phyloP scores from a whole-genome alignment of 371 early-diverging fungal species.

The Gilbertella persicaria region DNA sequence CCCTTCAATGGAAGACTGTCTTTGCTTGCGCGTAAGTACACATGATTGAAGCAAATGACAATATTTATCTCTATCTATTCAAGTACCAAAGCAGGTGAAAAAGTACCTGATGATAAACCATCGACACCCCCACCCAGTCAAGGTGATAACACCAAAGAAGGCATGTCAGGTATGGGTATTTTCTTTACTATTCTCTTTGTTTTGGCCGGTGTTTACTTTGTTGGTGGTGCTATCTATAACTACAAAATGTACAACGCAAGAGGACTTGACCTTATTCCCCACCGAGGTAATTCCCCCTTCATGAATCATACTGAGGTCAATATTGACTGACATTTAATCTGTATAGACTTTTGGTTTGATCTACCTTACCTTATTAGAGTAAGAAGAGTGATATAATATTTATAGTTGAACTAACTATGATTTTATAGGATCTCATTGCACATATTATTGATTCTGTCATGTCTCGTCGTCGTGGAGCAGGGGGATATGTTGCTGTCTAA shows the following conservation, averaged over 20 bases:
- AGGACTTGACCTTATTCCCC: constrained; percentile 62
- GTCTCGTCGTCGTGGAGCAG: constrained; percentile 49
- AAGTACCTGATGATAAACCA: constrained; percentile 22
- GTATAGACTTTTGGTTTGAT: constrained; percentile 51
- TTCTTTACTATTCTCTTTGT: constrained; percentile 57
- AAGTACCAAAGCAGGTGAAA: constrained; percentile 29
- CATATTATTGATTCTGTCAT: constrained; percentile 45
- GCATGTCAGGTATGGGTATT: constrained; percentile 49
- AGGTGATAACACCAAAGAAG: constrained; percentile 22
- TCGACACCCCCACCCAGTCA: constrained; percentile 5
- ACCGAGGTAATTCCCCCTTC: constrained; percentile 46
- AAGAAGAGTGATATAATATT: not conserved
- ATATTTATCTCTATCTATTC: not conserved
- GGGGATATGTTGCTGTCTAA: constrained; percentile 53
- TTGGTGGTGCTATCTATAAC: constrained; percentile 64
- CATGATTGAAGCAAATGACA: not conserved
- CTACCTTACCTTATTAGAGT: constrained; percentile 51
- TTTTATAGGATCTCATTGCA: constrained; percentile 42
- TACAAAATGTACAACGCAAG: constrained; percentile 59
- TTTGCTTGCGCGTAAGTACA: constrained; percentile 47
- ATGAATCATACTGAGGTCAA: not conserved
- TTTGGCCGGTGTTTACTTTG: constrained; percentile 49
- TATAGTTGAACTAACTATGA: not conserved
- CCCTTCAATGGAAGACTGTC: constrained; percentile 48
- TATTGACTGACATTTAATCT: not conserved